These are phyloP conservation scores for Tricharina praecox DNA, from an alignment of 495 filamentous ascomycete species.

Conservation along the genomic window DNA sequence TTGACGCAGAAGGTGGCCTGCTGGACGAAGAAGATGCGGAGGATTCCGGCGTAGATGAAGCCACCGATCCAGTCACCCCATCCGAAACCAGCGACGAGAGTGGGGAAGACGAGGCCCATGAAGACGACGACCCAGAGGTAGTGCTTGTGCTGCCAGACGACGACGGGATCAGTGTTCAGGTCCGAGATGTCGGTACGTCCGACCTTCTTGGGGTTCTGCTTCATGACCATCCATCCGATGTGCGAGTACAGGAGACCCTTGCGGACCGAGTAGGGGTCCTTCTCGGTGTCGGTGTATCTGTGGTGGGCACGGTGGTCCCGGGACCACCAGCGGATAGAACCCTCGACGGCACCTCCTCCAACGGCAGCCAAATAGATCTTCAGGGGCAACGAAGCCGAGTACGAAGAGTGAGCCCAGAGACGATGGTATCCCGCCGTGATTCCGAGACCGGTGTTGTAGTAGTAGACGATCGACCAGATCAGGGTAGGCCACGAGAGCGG, in stretches of 20 bases:
- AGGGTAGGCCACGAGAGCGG: constrained; percentile 60
- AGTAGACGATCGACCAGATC: constrained; percentile 69
- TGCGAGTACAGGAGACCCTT: constrained; percentile 96
- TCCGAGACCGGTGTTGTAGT: constrained; percentile 78
- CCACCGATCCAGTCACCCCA: constrained; percentile 87
- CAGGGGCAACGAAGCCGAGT: constrained; percentile 73
- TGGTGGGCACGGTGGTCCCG: constrained; percentile 94
- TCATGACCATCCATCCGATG: constrained; percentile 84
- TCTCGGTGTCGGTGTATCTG: constrained; percentile 96
- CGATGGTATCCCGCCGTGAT: constrained; percentile 89
- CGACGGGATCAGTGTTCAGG: constrained; percentile 84
- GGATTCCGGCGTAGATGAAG: constrained; percentile 86
- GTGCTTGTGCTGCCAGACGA: constrained; percentile 87
- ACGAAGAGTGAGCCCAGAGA: constrained; percentile 89
- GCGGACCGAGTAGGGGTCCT: constrained; percentile 96
- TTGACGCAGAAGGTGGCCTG: constrained; percentile 99
- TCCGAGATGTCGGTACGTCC: constrained; percentile 95
- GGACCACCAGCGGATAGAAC: constrained; percentile 94
- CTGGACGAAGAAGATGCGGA: constrained; percentile 95
- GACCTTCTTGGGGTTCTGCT: constrained; percentile 83
- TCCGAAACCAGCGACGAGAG: constrained; percentile 62
- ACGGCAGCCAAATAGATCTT: constrained; percentile 83
- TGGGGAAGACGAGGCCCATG: constrained; percentile 79
- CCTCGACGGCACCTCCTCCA: constrained; percentile 90
- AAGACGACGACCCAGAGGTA: constrained; percentile 75